A percentile compares a stretch with the other conserved stretches of the same genome.
Conservation (phyloP, 768 basidiomycete genomes). For the Trametes cinnabarina region DNA sequence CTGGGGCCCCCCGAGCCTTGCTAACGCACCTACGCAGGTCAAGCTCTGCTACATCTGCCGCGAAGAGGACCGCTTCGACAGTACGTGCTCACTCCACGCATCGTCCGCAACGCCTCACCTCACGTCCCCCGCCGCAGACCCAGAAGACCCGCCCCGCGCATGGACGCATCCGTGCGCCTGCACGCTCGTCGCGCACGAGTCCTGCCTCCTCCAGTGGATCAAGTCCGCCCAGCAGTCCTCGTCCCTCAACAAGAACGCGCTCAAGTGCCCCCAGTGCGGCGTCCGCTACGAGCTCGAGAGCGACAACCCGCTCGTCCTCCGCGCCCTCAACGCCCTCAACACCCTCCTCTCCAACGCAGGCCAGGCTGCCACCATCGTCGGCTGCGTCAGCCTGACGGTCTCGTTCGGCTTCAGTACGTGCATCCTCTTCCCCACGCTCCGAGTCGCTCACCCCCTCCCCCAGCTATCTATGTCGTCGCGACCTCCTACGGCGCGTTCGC, state of each 20-base stretch:
- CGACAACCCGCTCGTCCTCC: constrained; percentile 52
- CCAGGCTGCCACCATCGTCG: constrained; percentile 48
- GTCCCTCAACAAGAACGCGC: constrained; percentile 55
- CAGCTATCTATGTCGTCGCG: constrained; percentile 48
- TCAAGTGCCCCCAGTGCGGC: constrained; percentile 80
- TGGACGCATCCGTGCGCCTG: constrained; percentile 85
- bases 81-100: constrained; percentile 22
- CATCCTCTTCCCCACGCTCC: neutral
- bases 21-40: constrained; percentile 38
- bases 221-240: constrained; percentile 60
- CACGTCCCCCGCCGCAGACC: constrained; percentile 30
- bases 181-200: constrained; percentile 77
- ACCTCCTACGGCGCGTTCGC: constrained; percentile 76
- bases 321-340: constrained; percentile 51
- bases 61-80: constrained; percentile 62
- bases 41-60: constrained; percentile 82
- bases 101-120: neutral
- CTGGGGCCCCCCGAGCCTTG: no score
- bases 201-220: constrained; percentile 80
- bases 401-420: constrained; percentile 64
- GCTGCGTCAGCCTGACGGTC: constrained; percentile 48
- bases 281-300: constrained; percentile 66
- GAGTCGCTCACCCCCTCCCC: constrained; percentile 6
- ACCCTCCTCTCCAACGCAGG: constrained; percentile 49
- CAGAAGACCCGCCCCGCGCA: constrained; percentile 46